Base-by-base conservation (phyloP, 106 monocot genomes). In the Amphibolis antarctica region DNA sequence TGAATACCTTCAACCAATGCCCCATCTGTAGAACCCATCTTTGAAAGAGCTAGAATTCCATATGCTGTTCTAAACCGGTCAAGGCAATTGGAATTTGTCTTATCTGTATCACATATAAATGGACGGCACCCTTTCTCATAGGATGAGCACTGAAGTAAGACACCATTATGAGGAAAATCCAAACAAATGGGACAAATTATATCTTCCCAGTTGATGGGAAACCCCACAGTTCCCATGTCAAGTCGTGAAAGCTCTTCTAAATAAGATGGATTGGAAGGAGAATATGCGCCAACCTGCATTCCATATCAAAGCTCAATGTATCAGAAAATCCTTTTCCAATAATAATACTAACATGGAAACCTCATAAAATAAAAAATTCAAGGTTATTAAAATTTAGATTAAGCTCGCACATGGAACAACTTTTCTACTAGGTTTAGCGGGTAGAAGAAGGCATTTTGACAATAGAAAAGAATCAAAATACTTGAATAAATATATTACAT, bases 141-240 rank as follows among this genome's bases (percentile, higher is more conserved):
- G 28, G 73, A 73, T 6, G 73, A 66, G 43, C 73, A 73, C 25
- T 31, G 65, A 18, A 73, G 65, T 12, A 73, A 23, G 17, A 73
- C 65, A 10, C 65, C 73, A 49, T 73, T 73, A 53, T 73, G 73
- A 14, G 73, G 73, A 27, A 65, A 73, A 28, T 73, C 73, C 28
- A 73, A 59, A 49, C 73, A 73, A n/a, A 73, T 73, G 24, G 73
- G 73, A 24, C 73, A 73, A 36, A 51, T 50, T 31, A 73, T 66
- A 36, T 73, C 66, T 25, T 73, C 73, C 73, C 65, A 73, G 42
- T 65, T 73, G 57, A 42, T 55, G 29, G 23, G 10, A n/a, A 7
- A 15, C 4, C 57, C 45, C 53, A 64, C 19, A 21, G 6, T 19
- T 30, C 42, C 55, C 67, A 67, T 43, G 43, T 67, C 6, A 14